phyloP scores from a whole-genome alignment of 495 filamentous ascomycete genomes.

The Neurospora sp. region DNA sequence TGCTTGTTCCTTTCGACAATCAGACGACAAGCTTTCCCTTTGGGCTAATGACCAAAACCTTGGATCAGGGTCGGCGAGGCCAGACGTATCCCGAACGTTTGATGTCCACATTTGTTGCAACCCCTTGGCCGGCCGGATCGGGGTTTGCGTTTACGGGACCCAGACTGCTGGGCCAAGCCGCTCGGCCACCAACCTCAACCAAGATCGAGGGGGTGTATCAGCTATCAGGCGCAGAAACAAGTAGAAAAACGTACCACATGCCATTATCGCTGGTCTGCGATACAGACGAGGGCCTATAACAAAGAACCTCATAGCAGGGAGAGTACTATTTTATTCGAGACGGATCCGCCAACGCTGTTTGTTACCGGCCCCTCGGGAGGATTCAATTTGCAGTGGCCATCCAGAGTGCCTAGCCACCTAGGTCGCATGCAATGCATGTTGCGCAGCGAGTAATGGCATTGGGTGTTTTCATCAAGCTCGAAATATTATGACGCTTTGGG shows the following conservation, averaged over 20 bases:
- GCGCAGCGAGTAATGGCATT: constrained; percentile 9
- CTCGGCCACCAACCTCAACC: background rate
- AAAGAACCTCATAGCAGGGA: background rate
- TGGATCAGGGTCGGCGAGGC: background rate
- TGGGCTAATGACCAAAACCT: background rate
- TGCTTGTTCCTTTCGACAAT: background rate
- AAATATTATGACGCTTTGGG: constrained; percentile 4
- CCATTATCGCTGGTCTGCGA: background rate
- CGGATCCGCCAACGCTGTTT: background rate
- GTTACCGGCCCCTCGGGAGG: constrained; percentile 15
- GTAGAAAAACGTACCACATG: background rate
- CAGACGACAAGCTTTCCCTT: background rate
- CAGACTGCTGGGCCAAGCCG: constrained; percentile 2
- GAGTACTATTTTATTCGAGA: background rate
- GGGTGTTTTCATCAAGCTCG: background rate
- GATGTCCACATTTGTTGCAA: background rate
- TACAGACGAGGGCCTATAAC: background rate
- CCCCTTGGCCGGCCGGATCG: background rate
- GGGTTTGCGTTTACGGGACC: background rate
- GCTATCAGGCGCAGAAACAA: background rate
- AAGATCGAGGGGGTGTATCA: background rate
- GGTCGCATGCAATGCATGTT: constrained; percentile 9
- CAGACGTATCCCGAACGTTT: background rate
- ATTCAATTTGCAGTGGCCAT: background rate
- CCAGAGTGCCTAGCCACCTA: background rate